Evolutionary conservation across 2,329 filamentous ascomycete genomes (phyloP).

Genomic region (Botrytis pseudocinerea): DNA sequence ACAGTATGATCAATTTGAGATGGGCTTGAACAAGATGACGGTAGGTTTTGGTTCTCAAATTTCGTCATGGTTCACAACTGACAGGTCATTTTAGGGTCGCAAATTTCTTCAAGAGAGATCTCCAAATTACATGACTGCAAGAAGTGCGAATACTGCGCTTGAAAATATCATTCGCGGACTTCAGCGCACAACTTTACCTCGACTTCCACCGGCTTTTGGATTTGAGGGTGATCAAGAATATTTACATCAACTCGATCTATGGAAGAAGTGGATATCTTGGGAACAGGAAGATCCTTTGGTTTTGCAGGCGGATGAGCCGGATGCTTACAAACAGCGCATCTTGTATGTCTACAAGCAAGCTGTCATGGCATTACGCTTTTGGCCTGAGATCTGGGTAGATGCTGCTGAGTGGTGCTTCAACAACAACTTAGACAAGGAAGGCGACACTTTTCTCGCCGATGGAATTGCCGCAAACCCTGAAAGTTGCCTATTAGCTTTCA

Average conservation of each 20-base stretch:
- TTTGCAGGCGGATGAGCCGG: slow-evolving; percentile 76
- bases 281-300: slow-evolving; percentile 92
- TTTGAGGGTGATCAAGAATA: slow-evolving; percentile 88
- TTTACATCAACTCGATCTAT: slow-evolving; percentile 77
- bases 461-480: slow-evolving; percentile 91
- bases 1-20: slow-evolving; percentile 96
- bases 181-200: slow-evolving; percentile 74
- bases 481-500: slow-evolving; percentile 86
- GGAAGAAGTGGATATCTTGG: slow-evolving; percentile 94
- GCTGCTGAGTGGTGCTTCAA: slow-evolving; percentile 90
- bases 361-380: slow-evolving; percentile 88
- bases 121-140: slow-evolving; percentile 92
- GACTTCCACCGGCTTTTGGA: slow-evolving; percentile 77
- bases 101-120: slow-evolving; percentile 95
- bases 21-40: slow-evolving; percentile 87
- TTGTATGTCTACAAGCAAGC: slow-evolving; percentile 93
- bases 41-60: slow-evolving; percentile 50
- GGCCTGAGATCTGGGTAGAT: slow-evolving; percentile 94
- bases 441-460: slow-evolving; percentile 69
- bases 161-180: slow-evolving; percentile 82
- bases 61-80: slow-evolving; percentile 24
- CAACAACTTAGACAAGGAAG: slow-evolving; percentile 68
- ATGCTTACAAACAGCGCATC: slow-evolving; percentile 74
- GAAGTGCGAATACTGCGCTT: slow-evolving; percentile 85
- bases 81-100: slow-evolving; percentile 62